These are phyloP conservation scores for Guyanaporus albipodus DNA, from an alignment of 768 basidiomycete genomes.

Conservation along the genomic window DNA sequence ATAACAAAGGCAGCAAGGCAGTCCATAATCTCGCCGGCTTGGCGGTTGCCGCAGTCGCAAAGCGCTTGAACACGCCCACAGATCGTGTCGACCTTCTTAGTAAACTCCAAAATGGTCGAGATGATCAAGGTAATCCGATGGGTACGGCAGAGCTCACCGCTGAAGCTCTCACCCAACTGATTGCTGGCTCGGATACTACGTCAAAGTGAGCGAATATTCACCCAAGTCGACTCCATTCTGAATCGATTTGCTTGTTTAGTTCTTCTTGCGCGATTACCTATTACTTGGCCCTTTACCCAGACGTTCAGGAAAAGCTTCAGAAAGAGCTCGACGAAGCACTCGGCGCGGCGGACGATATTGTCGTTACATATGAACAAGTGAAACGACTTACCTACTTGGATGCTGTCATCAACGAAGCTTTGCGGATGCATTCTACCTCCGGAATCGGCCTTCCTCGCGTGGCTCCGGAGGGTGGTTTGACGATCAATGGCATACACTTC, in stretches of 20 bases:
- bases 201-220: conserved; percentile 60
- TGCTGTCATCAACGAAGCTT: conserved; percentile 82
- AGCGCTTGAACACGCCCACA: conserved; percentile 60
- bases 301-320: conserved; percentile 66
- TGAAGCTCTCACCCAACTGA: conserved; percentile 80
- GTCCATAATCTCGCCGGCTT: conserved; percentile 75
- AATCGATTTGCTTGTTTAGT: conserved; percentile 38
- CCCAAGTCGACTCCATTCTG: not conserved
- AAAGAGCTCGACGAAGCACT: conserved; percentile 65
- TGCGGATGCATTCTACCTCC: conserved; percentile 83
- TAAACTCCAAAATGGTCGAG: conserved; percentile 74
- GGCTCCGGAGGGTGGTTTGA: conserved; percentile 71
- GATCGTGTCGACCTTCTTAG: conserved; percentile 80
- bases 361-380: conserved; percentile 61
- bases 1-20: conserved; percentile 57
- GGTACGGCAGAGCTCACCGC: conserved; percentile 81
- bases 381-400: conserved; percentile 78
- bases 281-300: conserved; percentile 68
- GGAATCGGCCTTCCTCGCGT: conserved; percentile 79
- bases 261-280: conserved; percentile 89
- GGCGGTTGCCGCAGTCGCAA: conserved; percentile 75
- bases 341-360: conserved; percentile 54
- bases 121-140: conserved; percentile 77
- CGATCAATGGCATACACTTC: conserved; percentile 50
- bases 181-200: conserved; percentile 90